Base-by-base conservation (phyloP, 495 filamentous ascomycete genomes). In the Hyaloscypha finlandica region DNA sequence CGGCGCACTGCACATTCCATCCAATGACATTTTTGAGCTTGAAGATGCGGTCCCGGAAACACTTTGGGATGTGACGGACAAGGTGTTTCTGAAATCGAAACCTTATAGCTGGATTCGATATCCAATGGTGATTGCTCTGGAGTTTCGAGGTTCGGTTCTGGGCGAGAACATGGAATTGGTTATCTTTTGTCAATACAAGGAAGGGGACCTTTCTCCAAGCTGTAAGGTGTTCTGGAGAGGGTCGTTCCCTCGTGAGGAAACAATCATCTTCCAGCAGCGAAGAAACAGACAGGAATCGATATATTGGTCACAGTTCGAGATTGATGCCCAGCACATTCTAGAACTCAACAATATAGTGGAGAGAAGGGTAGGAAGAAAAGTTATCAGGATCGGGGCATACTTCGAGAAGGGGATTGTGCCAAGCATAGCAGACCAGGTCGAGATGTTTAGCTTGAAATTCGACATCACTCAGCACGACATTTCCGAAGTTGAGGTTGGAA, bases 1-100 rank as follows among this genome's bases (percentile, higher is more conserved):
- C 42, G 6, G 42, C 42, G 42, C 42, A 12, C 42, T 69, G 11
- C 56, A 69, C 52, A 37, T 69, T 42, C 67, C 67, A 6, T 19
- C n/a, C 2, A 33, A 48, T 31, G 29, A 66, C 4, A 39, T 25
- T 2, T 58, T 51, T 33, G 29, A 52, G 16, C 52, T 69, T 1
- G 39, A 9, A 20, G 63, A 48, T 39, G 30, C 62, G 2, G 31
- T 64, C 30, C 67, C 67, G 6, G 53, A 64, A 22, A 42, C 19
- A 16, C 56, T 69, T 22, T 69, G 67, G 67, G 67, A 69, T 42
- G 54, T 54, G 25, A 35, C 48, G 16, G 37, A 69, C 39, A 35
- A 53, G 22, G 63, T 69, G 2, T 69, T 69, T 52, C 45, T 69
- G 8, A 57, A 55, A 39, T 59, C 67, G 9, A 69, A 54, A 42